These are phyloP conservation scores for Hypoxylon sp. DNA, from an alignment of 2,329 filamentous ascomycete genomes.

Conservation along the genomic window DNA sequence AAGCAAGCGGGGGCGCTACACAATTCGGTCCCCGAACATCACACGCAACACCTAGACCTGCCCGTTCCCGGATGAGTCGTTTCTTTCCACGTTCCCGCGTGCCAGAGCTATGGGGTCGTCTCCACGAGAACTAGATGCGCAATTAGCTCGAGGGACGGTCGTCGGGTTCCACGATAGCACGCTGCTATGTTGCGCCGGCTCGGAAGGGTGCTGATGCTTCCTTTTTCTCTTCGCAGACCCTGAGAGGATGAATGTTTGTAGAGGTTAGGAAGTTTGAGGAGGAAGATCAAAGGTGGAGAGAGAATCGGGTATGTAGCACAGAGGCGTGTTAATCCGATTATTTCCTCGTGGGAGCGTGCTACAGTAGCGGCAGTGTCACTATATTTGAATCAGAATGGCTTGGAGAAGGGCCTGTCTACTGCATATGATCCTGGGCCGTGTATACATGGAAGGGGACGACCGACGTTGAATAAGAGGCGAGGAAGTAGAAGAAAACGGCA, in stretches of 20 bases:
- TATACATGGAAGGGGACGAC: slow-evolving; percentile 48
- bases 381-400: slow-evolving; percentile 48
- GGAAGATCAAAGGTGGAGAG: slow-evolving; percentile 31
- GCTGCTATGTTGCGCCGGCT: slow-evolving; percentile 44
- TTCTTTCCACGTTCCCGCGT: slow-evolving; percentile 48
- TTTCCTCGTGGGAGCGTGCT: slow-evolving; percentile 50
- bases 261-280: slow-evolving; percentile 32
- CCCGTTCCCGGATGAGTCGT: slow-evolving; percentile 53
- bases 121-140: slow-evolving; percentile 40
- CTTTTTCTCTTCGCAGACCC: slow-evolving; percentile 34
- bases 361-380: slow-evolving; percentile 51
- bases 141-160: slow-evolving; percentile 39
- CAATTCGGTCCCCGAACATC: slow-evolving; percentile 57
- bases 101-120: slow-evolving; percentile 38
- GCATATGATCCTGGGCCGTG: slow-evolving; percentile 49
- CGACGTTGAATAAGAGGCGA: slow-evolving; percentile 47
- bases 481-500: slow-evolving; percentile 49
- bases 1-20: slow-evolving; percentile 57
- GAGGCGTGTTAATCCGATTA: slow-evolving; percentile 46
- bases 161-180: slow-evolving; percentile 47
- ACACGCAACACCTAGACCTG: slow-evolving; percentile 57
- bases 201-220: slow-evolving; percentile 40
- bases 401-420: slow-evolving; percentile 48
- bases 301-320: slow-evolving; percentile 47
- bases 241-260: slow-evolving; percentile 18